Base-by-base conservation (phyloP, 495 filamentous ascomycete species). In the Xylaria grammica region DNA sequence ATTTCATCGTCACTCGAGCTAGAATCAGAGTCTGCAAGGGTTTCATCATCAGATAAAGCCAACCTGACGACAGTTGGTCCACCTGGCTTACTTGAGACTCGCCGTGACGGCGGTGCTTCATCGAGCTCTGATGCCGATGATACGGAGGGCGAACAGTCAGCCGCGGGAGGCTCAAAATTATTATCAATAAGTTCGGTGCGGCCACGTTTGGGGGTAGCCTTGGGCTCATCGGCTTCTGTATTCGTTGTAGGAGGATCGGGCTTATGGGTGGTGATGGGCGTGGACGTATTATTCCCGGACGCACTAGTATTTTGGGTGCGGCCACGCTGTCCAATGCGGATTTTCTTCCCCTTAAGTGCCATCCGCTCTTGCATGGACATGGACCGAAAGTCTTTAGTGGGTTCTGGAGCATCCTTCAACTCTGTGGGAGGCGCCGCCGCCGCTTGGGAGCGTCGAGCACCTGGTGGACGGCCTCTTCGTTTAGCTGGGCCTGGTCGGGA, bases 331-430 rank as follows among this genome's bases (percentile, higher is more conserved):
- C 69, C 65, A 32, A 81, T 82, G 69, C 76, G 81, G 60, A 81
- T 69, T 40, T 77, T 82, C 48, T 74, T 81, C 45, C 80, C 80
- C 48, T 72, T 75, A 13, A 79, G 64, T 46, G 71, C 75, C 72
- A 80, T 78, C n/a, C 78, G 69, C 29, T 82, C 81, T 36, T 74
- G 74, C 75, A 83, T 76, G 8, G 81, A 82, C 69, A 82, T 69
- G 29, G 75, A 75, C 19, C 51, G 66, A 36, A 52, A 61, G 51
- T 69, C 67, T 15, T 67, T 66, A 6, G 63, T 32, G 10, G 66
- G 59, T 29, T 61, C 65, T 17, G 49, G 29, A 20, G 50, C 60
- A 9, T 46, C 22, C 15, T 61, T 44, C 15, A 30, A 19, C 1
- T 60, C 45, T 7, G 52, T 26, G n/a, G 60, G 46, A 44, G 63